Conservation (phyloP, 1,139 yeast genomes). For the Saccharomyces hybrid region DNA sequence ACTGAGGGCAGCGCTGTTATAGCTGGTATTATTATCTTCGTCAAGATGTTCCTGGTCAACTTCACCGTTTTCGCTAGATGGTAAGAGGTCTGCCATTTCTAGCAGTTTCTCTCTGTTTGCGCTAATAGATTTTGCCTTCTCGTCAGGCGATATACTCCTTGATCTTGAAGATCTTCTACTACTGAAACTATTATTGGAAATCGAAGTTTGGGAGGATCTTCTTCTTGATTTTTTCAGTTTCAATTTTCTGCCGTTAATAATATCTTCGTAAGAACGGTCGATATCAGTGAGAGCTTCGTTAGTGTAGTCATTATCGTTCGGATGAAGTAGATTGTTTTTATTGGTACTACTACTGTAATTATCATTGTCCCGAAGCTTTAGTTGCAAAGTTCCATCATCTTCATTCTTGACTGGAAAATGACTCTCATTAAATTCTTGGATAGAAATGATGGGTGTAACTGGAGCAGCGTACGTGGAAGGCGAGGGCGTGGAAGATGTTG, state of each 20-base stretch:
- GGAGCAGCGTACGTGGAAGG: slow-evolving; percentile 4
- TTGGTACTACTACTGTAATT: background rate
- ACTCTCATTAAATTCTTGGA: slow-evolving; percentile 18
- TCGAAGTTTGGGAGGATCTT: slow-evolving; percentile 11
- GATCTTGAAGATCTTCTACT: slow-evolving; percentile 13
- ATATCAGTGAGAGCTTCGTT: slow-evolving; percentile 6
- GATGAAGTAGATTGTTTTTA: slow-evolving; percentile 6
- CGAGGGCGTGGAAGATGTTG: slow-evolving; percentile 2
- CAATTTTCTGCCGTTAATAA: slow-evolving; percentile 24
- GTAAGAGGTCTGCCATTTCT: slow-evolving; percentile 44
- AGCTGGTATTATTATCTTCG: background rate
- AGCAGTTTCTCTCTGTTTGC: slow-evolving; percentile 50
- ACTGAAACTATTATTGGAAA: background rate
- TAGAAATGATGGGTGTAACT: slow-evolving; percentile 22
- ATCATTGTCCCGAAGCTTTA: background rate
- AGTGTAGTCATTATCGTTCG: background rate
- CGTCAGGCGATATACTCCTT: slow-evolving; percentile 25
- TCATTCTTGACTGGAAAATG: slow-evolving; percentile 5
- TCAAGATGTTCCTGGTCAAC: background rate
- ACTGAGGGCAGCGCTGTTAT: background rate
- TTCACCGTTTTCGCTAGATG: slow-evolving; percentile 1
- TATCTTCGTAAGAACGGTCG: slow-evolving; percentile 16
- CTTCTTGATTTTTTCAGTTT: slow-evolving; percentile 13
- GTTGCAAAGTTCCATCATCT: background rate
- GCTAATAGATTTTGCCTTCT: slow-evolving; percentile 32